Base-by-base conservation (phyloP, 2,329 filamentous ascomycete species). In the Cladosporium velox region DNA sequence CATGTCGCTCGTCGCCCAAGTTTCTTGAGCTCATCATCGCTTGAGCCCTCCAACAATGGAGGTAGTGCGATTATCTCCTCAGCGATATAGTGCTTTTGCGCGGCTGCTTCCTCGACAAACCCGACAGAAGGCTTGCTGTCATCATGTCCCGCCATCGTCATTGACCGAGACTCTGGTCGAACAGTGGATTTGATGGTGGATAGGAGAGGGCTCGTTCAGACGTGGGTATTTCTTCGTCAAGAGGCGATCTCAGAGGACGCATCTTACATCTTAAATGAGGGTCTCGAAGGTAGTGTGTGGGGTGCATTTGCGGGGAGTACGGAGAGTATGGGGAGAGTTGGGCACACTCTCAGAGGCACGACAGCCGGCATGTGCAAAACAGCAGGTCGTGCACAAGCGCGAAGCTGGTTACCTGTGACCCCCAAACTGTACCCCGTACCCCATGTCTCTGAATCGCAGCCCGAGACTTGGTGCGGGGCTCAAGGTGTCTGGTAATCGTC, bases 1-100 rank as follows among this genome's bases (percentile, higher is more conserved):
- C 66, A 57, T 4, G 70, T 70, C 26, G 70, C 67, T 62, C 69
- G 71, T 18, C 62, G 58, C 14, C 68, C 69, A 11, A 73, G 63
- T 14, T 61, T 69, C 44, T 66, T 65, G 26, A 72, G 44, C 28
- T 70, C 71, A 11, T 67, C 63, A 12, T 69, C 67, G 14, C 51
- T 54, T 11, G 70, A 47, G 5, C 66, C 65, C 12, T 59, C 64
- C 1, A 71, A 65, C 24, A 59, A 62, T 34, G 32, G 11, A 1
- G 54, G 54, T 11, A 58, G 18, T 24, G 32, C 28, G 15, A 38
- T 32, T 4, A 10, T 21, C 2, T 35, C 54, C 3, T 58, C 30
- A 14, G 28, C 18, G 10, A 35, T n/a, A 10, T 18, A 18, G 3
- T 58, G 32, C 21, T 58, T 35, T 32, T 38, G 54, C 15, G 30